phyloP scores from a whole-genome alignment of 2,329 filamentous ascomycete species.

The Bipolaris gigantea region DNA sequence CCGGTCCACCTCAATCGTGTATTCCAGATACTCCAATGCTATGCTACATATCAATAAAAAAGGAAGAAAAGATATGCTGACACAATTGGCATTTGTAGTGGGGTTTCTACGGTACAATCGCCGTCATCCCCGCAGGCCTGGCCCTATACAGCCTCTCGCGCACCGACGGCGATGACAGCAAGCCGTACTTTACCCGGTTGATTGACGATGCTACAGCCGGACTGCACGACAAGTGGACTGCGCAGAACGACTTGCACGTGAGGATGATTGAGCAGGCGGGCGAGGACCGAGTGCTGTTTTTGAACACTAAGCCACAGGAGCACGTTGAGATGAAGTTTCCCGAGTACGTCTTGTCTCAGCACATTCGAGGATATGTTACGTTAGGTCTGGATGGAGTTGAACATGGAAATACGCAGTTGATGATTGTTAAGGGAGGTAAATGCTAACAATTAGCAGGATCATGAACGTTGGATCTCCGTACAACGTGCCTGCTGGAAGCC shows the following conservation, averaged over 20 bases:
- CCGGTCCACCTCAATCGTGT: not conserved
- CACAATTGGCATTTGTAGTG: constrained; percentile 35
- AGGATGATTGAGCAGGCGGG: constrained; percentile 65
- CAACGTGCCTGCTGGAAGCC: constrained; percentile 65
- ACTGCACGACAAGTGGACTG: constrained; percentile 56
- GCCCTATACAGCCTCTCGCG: constrained; percentile 52
- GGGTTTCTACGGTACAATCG: constrained; percentile 53
- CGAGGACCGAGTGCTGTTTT: constrained; percentile 63
- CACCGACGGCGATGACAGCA: constrained; percentile 43
- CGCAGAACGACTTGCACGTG: constrained; percentile 63
- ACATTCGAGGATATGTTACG: not conserved
- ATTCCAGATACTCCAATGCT: not conserved
- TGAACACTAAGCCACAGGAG: constrained; percentile 50
- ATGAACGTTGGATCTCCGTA: constrained; percentile 65
- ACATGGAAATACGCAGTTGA: not conserved
- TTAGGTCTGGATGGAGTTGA: not conserved
- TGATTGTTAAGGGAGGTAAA: not conserved
- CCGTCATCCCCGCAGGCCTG: constrained; percentile 49
- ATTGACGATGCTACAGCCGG: constrained; percentile 60
- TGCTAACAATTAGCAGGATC: constrained; percentile 50
- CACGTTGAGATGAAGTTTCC: constrained; percentile 61
- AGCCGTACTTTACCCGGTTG: constrained; percentile 51
- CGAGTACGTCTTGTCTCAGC: constrained; percentile 58
- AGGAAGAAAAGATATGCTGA: constrained; percentile 17
- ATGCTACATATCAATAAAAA: too few species aligned